A percentile compares a stretch with the other conserved stretches of the same genome.
Conservation (phyloP, 2,329 filamentous ascomycete genomes). For the Nigrospora oryzae region DNA sequence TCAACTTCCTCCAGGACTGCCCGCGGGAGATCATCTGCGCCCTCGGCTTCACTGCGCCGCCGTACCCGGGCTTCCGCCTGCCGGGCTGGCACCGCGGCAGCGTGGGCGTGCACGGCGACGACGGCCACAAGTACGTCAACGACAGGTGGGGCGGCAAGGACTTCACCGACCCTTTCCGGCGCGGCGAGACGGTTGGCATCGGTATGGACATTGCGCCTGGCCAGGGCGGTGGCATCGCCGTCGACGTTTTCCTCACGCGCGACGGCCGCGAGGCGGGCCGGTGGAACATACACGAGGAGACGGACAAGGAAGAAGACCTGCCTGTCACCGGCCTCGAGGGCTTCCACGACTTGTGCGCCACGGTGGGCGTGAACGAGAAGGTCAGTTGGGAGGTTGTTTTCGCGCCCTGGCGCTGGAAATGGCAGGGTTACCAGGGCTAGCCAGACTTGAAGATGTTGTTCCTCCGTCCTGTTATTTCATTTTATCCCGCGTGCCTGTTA, state of each 20-base stretch:
- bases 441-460: not conserved
- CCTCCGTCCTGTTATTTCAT: too few relatives aligned
- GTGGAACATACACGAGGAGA: constrained; percentile 71
- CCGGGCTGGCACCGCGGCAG: constrained; percentile 76
- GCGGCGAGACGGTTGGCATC: constrained; percentile 60
- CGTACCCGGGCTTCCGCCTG: constrained; percentile 69
- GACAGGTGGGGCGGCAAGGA: constrained; percentile 64
- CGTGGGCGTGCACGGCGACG: constrained; percentile 71
- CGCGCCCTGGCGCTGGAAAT: constrained; percentile 50
- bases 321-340: constrained; percentile 62
- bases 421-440: constrained; percentile 19
- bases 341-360: constrained; percentile 60
- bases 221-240: constrained; percentile 28
- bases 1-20: constrained; percentile 43
- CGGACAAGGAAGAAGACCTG: constrained; percentile 52
- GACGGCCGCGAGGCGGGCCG: constrained; percentile 50
- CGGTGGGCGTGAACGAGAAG: constrained; percentile 63
- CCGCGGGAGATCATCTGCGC: constrained; percentile 42
- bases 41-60: constrained; percentile 63
- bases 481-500: too few relatives aligned
- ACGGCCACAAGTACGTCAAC: constrained; percentile 69
- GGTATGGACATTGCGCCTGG: constrained; percentile 54
- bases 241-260: constrained; percentile 62
- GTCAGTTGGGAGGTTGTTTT: constrained; percentile 62
- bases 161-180: constrained; percentile 56